Conservation (phyloP, 768 basidiomycete genomes). For the Calocera viscosa region DNA sequence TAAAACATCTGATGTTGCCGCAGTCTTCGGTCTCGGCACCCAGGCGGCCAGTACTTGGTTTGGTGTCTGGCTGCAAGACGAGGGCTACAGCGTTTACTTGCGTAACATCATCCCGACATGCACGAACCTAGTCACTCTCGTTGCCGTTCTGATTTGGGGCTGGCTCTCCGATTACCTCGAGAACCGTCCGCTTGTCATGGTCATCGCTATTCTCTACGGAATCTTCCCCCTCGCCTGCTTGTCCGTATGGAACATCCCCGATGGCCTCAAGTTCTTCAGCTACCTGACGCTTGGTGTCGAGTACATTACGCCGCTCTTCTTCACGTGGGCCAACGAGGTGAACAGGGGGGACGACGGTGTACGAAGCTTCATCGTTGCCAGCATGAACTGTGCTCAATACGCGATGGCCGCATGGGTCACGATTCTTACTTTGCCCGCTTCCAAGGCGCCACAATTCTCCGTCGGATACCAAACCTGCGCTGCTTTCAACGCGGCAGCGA, state of each 20-base stretch:
- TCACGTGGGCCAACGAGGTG: constrained; percentile 73
- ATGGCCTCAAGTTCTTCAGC: constrained; percentile 58
- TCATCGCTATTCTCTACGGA: constrained; percentile 42
- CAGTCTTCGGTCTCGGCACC: constrained; percentile 28
- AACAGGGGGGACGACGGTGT: constrained; percentile 60
- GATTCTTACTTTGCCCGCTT: neutral
- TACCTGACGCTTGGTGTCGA: constrained; percentile 37
- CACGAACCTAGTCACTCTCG: constrained; percentile 48
- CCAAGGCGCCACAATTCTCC: constrained; percentile 6
- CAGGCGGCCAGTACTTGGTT: constrained; percentile 29
- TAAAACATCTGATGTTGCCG: too few species aligned
- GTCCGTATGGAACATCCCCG: constrained; percentile 48
- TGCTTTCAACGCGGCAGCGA: neutral
- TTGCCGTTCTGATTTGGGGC: constrained; percentile 49
- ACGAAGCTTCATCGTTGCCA: constrained; percentile 54
- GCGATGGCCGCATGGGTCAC: constrained; percentile 5
- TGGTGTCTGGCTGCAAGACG: neutral
- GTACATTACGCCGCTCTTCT: constrained; percentile 21
- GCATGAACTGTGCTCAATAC: constrained; percentile 47
- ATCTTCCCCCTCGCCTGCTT: constrained; percentile 46
- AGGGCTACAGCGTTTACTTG: neutral
- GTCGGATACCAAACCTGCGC: constrained; percentile 1
- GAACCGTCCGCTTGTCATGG: constrained; percentile 54
- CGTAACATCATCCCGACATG: constrained; percentile 11
- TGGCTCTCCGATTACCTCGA: constrained; percentile 45